Conservation (phyloP, 2,329 filamentous ascomycete species). For the Apiospora pterosperma region DNA sequence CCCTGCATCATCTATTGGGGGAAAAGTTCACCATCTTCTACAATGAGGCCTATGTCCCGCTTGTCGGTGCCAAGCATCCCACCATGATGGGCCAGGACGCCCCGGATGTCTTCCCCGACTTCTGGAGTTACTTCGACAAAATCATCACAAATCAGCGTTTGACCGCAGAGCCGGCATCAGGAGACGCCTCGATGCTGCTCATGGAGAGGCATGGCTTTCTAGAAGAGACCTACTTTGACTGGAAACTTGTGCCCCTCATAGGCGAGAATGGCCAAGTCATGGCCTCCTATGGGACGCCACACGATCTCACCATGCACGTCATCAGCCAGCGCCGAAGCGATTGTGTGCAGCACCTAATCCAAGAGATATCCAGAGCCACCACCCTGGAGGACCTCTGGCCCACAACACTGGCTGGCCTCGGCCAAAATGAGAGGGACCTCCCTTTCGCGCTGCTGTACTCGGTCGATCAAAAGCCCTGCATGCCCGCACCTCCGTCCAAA, state of each 20-base stretch:
- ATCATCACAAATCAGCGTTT: conserved; percentile 23
- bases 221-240: conserved; percentile 39
- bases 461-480: conserved; percentile 19
- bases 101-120: conserved; percentile 33
- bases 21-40: conserved; percentile 27
- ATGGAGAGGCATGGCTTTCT: conserved; percentile 30
- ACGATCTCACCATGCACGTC: conserved; percentile 29
- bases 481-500: conserved; percentile 8
- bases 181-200: conserved; percentile 24
- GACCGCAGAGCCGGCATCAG: conserved; percentile 19
- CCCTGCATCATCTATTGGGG: conserved; percentile 35
- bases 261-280: conserved; percentile 32
- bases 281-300: conserved; percentile 18
- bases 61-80: conserved; percentile 31
- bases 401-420: conserved; percentile 19
- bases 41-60: conserved; percentile 30
- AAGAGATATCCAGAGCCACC: conserved; percentile 22
- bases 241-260: conserved; percentile 38
- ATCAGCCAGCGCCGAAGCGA: conserved; percentile 32
- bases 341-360: conserved; percentile 34
- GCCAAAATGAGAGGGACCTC: conserved; percentile 23
- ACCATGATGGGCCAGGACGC: conserved; percentile 32
- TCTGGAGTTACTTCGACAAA: conserved; percentile 27
- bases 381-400: conserved; percentile 31
- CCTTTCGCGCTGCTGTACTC: conserved; percentile 31